A percentile compares a stretch with the other conserved stretches of the same genome.
Conservation (phyloP, 2,329 filamentous ascomycete genomes). For the Paramyrothecium roridum region DNA sequence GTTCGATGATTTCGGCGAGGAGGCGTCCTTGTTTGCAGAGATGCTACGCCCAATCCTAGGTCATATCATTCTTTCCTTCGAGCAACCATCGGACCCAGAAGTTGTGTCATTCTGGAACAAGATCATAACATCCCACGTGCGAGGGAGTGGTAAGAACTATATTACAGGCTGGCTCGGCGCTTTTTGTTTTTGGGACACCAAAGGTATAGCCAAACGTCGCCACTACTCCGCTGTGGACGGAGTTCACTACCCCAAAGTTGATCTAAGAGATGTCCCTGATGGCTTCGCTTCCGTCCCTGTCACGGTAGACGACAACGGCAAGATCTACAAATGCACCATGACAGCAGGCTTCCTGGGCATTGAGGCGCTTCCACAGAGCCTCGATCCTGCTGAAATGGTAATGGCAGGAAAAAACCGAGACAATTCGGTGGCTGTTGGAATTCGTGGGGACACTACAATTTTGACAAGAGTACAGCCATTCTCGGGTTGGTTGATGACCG, state of each 20-base stretch:
- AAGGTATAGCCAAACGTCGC: background rate
- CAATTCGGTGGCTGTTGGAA: background rate
- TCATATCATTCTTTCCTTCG: constrained; percentile 34
- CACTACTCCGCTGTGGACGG: background rate
- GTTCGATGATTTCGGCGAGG: constrained; percentile 29
- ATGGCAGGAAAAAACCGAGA: background rate
- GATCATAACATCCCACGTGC: constrained; percentile 4
- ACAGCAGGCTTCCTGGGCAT: constrained; percentile 11
- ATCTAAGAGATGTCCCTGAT: constrained; percentile 1
- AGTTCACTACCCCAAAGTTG: constrained; percentile 3
- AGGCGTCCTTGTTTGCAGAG: constrained; percentile 26
- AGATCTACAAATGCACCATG: constrained; percentile 4
- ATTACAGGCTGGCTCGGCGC: constrained; percentile 12
- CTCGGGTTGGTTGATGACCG: constrained; percentile 1
- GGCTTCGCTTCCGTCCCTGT: constrained; percentile 11
- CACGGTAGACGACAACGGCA: constrained; percentile 6
- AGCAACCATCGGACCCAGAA: constrained; percentile 19
- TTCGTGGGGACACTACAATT: background rate
- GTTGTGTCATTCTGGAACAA: constrained; percentile 33
- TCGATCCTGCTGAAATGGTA: background rate
- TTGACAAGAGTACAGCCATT: background rate
- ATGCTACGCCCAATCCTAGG: constrained; percentile 34
- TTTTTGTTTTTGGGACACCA: constrained; percentile 12
- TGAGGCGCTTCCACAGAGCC: background rate
- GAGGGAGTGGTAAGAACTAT: background rate